Percentiles rank a stretch among this genome's conserved stretches.
Evolutionary conservation across 768 basidiomycete species (phyloP).

Genomic region (Kwoniella shandongensis): DNA sequence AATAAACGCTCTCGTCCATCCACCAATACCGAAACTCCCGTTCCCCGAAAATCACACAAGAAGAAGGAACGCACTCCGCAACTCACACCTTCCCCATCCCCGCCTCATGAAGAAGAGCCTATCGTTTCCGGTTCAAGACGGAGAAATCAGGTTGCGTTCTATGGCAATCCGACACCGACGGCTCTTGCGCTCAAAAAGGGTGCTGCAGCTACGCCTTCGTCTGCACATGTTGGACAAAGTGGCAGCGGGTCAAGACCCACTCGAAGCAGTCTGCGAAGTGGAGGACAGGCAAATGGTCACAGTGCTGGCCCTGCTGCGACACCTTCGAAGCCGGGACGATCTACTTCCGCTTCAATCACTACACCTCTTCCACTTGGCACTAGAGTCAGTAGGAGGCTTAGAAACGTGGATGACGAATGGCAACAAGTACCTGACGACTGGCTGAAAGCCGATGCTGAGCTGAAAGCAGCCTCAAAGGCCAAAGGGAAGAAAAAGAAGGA

Average conservation of each 20-base stretch:
- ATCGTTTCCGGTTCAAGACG: constrained; percentile 27
- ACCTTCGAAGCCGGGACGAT: constrained; percentile 7
- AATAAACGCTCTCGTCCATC: constrained; percentile 26
- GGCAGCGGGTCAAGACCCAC: constrained; percentile 17
- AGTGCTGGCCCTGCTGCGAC: not conserved
- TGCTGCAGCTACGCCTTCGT: not conserved
- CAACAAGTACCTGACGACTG: constrained; percentile 43
- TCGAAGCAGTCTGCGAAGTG: constrained; percentile 23
- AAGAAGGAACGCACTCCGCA: constrained; percentile 22
- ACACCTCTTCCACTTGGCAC: constrained; percentile 30
- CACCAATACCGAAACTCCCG: not conserved
- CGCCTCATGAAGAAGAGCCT: constrained; percentile 13
- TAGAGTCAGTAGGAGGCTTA: constrained; percentile 31
- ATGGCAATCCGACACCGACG: constrained; percentile 38
- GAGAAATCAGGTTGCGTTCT: constrained; percentile 39
- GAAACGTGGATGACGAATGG: constrained; percentile 45
- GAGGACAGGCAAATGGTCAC: not conserved
- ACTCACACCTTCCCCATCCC: constrained; percentile 25
- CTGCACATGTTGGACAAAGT: not conserved
- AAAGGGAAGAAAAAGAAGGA: constrained; percentile 19
- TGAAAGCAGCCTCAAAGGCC: constrained; percentile 10
- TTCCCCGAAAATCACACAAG: constrained; percentile 24
- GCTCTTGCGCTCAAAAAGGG: constrained; percentile 34
- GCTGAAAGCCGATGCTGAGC: constrained; percentile 10
- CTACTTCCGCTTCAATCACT: not conserved